Conservation (phyloP, 1,284 basidiomycete genomes). For the Malassezia equina region DNA sequence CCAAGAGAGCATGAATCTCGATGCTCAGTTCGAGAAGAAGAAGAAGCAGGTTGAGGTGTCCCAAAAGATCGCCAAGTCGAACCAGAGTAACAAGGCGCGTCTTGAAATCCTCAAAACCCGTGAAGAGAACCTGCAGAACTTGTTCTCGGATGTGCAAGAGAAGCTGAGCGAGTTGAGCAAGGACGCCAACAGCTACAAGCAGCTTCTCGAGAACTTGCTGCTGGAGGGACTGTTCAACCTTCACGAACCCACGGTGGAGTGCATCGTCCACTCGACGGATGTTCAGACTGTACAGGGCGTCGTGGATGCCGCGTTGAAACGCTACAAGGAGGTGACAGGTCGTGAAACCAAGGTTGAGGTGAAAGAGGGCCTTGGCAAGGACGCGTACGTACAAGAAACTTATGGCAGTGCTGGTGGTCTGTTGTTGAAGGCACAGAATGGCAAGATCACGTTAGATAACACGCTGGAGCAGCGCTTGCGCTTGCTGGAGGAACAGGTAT, state of each 20-base stretch:
- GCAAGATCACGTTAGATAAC: conserved; percentile 44
- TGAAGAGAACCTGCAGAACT: conserved; percentile 80
- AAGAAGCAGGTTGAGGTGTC: conserved; percentile 41
- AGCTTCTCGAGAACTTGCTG: conserved; percentile 53
- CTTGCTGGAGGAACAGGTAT: conserved; percentile 35
- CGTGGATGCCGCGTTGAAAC: conserved; percentile 56
- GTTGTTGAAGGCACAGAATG: conserved; percentile 29
- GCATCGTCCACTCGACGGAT: conserved; percentile 34
- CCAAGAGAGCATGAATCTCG: conserved; percentile 41
- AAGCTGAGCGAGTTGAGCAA: conserved; percentile 59
- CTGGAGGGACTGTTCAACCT: conserved; percentile 55
- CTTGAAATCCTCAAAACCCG: conserved; percentile 79
- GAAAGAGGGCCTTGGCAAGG: conserved; percentile 61
- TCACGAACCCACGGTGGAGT: conserved; percentile 36
- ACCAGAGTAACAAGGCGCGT: conserved; percentile 84
- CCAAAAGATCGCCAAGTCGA: conserved; percentile 65
- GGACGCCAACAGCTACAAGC: conserved; percentile 56
- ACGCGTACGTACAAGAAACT: background rate
- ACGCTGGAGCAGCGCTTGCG: conserved; percentile 44
- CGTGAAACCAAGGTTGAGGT: conserved; percentile 59
- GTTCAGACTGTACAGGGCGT: conserved; percentile 52
- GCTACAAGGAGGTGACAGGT: conserved; percentile 68
- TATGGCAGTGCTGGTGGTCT: conserved; percentile 48
- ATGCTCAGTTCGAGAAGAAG: conserved; percentile 44
- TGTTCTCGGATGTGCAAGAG: conserved; percentile 68